A percentile compares a stretch with the other conserved stretches of the same genome.
phyloP scores from a whole-genome alignment of 768 basidiomycete genomes.

The Exsudoporus frostii region DNA sequence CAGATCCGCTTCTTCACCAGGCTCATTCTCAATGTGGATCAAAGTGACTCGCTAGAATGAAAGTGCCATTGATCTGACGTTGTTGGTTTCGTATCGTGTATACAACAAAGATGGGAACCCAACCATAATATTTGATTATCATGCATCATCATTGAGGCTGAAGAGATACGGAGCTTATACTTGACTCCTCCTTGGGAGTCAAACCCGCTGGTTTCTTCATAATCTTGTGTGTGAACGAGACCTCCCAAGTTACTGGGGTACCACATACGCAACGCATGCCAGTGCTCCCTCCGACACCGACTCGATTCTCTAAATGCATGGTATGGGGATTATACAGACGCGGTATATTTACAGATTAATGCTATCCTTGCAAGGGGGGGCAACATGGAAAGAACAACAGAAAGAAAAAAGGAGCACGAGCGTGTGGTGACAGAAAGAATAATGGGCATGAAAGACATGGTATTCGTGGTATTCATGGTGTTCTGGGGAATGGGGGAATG shows the following conservation, averaged over 20 bases:
- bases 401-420: background rate
- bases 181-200: too few species aligned
- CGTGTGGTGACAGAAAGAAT: background rate
- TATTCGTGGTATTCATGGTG: conserved; percentile 10
- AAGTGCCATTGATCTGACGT: background rate
- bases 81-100: background rate
- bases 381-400: conserved; percentile 5
- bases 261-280: too few species aligned
- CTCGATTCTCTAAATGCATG: background rate
- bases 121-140: too few species aligned
- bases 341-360: conserved; percentile 20
- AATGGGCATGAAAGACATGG: background rate
- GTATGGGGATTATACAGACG: conserved; percentile 16
- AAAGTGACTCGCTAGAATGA: conserved; percentile 21
- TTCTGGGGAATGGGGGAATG: background rate
- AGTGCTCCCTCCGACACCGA: background rate
- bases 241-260: too few species aligned
- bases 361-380: conserved; percentile 2
- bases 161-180: too few species aligned
- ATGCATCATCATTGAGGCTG: background rate
- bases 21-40: conserved; percentile 34
- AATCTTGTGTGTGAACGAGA: background rate
- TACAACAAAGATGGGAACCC: background rate
- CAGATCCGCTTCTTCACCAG: conserved; percentile 32
- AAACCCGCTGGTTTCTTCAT: background rate